Evolutionary conservation across 495 filamentous ascomycete species (phyloP).

Genomic region (Copromyces sp.): DNA sequence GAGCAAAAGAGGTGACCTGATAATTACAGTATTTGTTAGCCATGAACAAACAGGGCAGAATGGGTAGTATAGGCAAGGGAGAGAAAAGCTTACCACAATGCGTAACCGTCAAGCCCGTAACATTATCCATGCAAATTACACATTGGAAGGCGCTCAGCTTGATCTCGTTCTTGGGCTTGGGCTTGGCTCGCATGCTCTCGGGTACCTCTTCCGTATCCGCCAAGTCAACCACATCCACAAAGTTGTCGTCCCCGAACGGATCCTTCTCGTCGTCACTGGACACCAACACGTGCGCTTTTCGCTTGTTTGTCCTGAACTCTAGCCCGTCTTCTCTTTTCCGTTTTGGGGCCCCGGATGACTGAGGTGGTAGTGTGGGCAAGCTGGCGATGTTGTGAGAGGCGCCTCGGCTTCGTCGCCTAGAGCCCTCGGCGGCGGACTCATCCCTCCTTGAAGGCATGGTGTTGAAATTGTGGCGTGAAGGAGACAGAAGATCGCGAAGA

Average conservation of each 20-base stretch:
- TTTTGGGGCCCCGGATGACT: background rate
- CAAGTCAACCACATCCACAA: conserved; percentile 33
- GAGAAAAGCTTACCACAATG: conserved; percentile 59
- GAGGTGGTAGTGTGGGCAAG: background rate
- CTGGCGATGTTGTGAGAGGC: background rate
- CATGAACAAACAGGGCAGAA: background rate
- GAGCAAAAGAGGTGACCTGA: conserved; percentile 81
- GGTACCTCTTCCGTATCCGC: conserved; percentile 56
- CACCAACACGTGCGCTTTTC: conserved; percentile 5
- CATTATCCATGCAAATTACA: conserved; percentile 78
- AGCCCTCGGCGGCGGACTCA: background rate
- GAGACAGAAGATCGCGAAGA: background rate
- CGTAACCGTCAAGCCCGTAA: conserved; percentile 63
- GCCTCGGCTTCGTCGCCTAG: background rate
- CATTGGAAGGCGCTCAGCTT: conserved; percentile 54
- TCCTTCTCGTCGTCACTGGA: conserved; percentile 23
- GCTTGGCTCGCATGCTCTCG: conserved; percentile 35
- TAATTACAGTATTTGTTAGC: background rate
- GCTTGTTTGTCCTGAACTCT: background rate
- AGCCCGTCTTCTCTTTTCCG: background rate
- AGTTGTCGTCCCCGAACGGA: conserved; percentile 7
- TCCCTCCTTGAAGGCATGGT: background rate
- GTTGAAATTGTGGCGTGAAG: background rate
- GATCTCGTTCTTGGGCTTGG: conserved; percentile 39
- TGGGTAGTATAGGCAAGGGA: background rate